Conservation (phyloP, 2,329 filamentous ascomycete genomes). For the Fusarium albidum region DNA sequence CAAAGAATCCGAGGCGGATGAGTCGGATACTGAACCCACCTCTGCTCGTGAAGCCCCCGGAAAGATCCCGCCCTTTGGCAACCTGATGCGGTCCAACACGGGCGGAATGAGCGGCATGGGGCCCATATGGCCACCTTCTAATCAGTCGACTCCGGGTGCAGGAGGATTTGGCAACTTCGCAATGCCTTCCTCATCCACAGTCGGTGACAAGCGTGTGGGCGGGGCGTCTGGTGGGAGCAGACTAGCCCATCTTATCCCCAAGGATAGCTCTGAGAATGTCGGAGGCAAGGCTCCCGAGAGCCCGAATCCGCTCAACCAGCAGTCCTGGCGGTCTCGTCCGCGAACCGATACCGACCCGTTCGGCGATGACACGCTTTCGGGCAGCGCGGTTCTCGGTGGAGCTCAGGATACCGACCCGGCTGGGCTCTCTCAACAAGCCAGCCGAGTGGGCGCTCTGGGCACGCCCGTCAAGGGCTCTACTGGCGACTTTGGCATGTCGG, state of each 20-base stretch:
- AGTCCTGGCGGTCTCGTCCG: constrained; percentile 66
- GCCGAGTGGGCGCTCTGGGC: constrained; percentile 55
- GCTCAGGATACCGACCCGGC: constrained; percentile 71
- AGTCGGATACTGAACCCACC: constrained; percentile 52
- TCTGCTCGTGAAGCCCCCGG: constrained; percentile 42
- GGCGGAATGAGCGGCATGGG: constrained; percentile 56
- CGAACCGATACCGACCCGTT: constrained; percentile 81
- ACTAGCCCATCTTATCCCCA: constrained; percentile 84
- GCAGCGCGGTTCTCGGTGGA: constrained; percentile 78
- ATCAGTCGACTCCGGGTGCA: constrained; percentile 69
- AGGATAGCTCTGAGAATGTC: constrained; percentile 75
- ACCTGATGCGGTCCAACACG: constrained; percentile 64
- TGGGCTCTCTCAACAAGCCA: constrained; percentile 40
- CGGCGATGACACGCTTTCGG: constrained; percentile 70
- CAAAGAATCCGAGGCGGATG: constrained; percentile 64
- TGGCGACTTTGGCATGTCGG: constrained; percentile 70
- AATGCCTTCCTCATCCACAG: constrained; percentile 62
- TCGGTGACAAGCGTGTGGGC: constrained; percentile 78
- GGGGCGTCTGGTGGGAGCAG: constrained; percentile 79
- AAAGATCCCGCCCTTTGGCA: constrained; percentile 51
- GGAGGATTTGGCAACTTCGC: constrained; percentile 93
- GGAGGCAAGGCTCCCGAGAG: constrained; percentile 60
- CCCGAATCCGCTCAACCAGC: constrained; percentile 48
- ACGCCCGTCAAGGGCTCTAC: constrained; percentile 63
- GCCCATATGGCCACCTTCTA: constrained; percentile 54